Evolutionary conservation across 495 filamentous ascomycete species (phyloP).

Genomic region (Venustampulla echinocandica): DNA sequence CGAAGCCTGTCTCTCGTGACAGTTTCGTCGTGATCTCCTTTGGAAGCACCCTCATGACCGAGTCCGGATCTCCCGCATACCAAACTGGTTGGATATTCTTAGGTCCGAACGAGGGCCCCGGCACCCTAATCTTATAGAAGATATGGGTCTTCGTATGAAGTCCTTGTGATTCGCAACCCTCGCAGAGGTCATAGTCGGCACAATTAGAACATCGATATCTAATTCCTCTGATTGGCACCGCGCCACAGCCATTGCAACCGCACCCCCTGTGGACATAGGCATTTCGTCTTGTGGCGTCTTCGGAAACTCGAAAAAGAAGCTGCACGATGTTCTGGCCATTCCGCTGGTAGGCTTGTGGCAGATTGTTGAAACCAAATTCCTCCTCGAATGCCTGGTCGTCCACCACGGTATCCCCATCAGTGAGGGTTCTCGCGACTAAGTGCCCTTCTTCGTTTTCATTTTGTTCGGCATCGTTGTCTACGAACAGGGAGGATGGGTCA

Average conservation of each 20-base stretch:
- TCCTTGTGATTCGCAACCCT: slow-evolving; percentile 76
- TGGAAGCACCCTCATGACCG: slow-evolving; percentile 52
- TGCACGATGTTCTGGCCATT: slow-evolving; percentile 66
- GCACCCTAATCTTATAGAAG: slow-evolving; percentile 86
- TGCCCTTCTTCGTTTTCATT: slow-evolving; percentile 39
- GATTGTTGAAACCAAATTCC: slow-evolving; percentile 39
- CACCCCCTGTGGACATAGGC: slow-evolving; percentile 93
- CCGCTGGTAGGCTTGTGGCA: slow-evolving; percentile 33
- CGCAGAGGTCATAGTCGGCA: slow-evolving; percentile 83
- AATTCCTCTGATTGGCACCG: slow-evolving; percentile 81
- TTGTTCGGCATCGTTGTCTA: slow-evolving; percentile 34
- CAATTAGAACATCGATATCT: slow-evolving; percentile 90
- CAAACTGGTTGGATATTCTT: slow-evolving; percentile 67
- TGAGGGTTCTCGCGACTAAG: slow-evolving; percentile 28
- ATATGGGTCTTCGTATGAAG: slow-evolving; percentile 87
- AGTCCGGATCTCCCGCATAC: slow-evolving; percentile 82
- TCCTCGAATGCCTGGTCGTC: slow-evolving; percentile 53
- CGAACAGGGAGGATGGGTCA: slow-evolving; percentile 7
- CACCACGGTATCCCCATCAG: slow-evolving; percentile 46
- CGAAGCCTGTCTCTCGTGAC: slow-evolving; percentile 63
- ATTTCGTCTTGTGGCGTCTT: slow-evolving; percentile 71
- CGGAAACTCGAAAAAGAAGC: slow-evolving; percentile 69
- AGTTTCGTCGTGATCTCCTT: slow-evolving; percentile 55
- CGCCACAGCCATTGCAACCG: slow-evolving; percentile 78
- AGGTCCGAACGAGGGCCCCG: slow-evolving; percentile 57